A percentile compares a stretch with the other conserved stretches of the same genome.
phyloP scores from a whole-genome alignment of 768 basidiomycete species.

The Suillus cothurnatus region DNA sequence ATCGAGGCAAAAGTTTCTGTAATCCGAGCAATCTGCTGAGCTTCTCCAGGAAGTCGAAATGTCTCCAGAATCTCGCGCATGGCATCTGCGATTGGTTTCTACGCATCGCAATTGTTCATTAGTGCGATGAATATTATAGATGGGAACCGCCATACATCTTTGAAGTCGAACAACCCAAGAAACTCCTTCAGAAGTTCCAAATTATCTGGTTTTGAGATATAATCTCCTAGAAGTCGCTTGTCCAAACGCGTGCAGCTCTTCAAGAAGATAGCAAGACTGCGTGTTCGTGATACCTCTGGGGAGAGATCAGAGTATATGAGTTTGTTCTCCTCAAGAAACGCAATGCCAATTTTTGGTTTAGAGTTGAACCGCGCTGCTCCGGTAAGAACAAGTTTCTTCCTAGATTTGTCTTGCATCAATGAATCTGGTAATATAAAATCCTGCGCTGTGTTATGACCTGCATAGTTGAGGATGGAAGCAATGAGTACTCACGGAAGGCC shows the following conservation, averaged over 20 bases:
- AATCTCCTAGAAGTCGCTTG: constrained; percentile 93
- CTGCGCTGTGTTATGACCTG: constrained; percentile 36
- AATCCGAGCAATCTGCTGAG: constrained; percentile 92
- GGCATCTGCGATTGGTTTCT: constrained; percentile 96
- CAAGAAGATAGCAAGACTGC: constrained; percentile 82
- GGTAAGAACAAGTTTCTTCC: constrained; percentile 82
- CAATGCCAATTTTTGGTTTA: constrained; percentile 89
- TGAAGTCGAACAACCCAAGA: constrained; percentile 87
- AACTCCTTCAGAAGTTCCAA: constrained; percentile 84
- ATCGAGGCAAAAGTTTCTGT: constrained; percentile 93
- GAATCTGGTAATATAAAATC: constrained; percentile 55
- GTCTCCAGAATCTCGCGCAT: constrained; percentile 93
- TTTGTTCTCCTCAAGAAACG: constrained; percentile 92
- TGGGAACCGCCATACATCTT: constrained; percentile 57
- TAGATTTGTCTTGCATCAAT: constrained; percentile 71
- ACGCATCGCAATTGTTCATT: constrained; percentile 2
- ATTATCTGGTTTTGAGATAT: constrained; percentile 87
- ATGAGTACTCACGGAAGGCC: constrained; percentile 59
- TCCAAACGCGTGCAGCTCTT: constrained; percentile 85
- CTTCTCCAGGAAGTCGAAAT: constrained; percentile 93
- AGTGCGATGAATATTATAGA: neutral
- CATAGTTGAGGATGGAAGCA: neutral
- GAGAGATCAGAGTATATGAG: constrained; percentile 75
- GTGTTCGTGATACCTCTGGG: constrained; percentile 53
- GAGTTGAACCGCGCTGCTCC: constrained; percentile 88